These are phyloP conservation scores for Diaporthe vaccinii DNA, from an alignment of 2,329 filamentous ascomycete genomes.

Conservation along the genomic window DNA sequence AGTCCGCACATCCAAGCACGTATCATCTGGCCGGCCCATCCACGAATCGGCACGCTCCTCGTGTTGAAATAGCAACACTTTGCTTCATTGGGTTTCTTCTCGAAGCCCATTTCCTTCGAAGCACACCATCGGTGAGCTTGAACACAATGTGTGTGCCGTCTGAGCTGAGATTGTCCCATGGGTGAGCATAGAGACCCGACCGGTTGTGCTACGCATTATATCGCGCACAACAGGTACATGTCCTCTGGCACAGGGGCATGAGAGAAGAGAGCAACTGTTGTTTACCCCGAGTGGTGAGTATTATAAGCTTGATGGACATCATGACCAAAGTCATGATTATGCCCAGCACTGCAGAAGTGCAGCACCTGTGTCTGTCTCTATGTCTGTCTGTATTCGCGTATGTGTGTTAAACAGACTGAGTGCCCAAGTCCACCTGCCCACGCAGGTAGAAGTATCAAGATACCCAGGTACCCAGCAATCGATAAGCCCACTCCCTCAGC, in stretches of 20 bases:
- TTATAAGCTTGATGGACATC: neutral
- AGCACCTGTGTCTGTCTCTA: neutral
- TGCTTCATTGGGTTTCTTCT: neutral
- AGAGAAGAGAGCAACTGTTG: neutral
- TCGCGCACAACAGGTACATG: neutral
- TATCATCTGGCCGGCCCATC: neutral
- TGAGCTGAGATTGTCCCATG: slow-evolving; percentile 3
- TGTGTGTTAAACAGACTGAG: neutral
- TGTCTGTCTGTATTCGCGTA: neutral
- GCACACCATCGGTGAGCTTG: neutral
- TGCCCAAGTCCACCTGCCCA: neutral
- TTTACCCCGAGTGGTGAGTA: neutral
- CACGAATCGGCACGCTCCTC: neutral
- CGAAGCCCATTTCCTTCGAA: neutral
- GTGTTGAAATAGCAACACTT: neutral
- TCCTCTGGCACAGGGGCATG: neutral
- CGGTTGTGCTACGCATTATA: neutral
- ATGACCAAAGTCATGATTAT: neutral
- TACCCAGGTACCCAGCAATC: slow-evolving; percentile 33
- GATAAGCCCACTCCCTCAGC: neutral
- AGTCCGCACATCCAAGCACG: neutral
- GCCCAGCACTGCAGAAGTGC: neutral
- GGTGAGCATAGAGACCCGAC: slow-evolving; percentile 10
- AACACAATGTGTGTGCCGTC: neutral
- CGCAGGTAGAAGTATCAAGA: neutral